Conservation (phyloP, 495 filamentous ascomycete genomes). For the Cenococcum geophilum region DNA sequence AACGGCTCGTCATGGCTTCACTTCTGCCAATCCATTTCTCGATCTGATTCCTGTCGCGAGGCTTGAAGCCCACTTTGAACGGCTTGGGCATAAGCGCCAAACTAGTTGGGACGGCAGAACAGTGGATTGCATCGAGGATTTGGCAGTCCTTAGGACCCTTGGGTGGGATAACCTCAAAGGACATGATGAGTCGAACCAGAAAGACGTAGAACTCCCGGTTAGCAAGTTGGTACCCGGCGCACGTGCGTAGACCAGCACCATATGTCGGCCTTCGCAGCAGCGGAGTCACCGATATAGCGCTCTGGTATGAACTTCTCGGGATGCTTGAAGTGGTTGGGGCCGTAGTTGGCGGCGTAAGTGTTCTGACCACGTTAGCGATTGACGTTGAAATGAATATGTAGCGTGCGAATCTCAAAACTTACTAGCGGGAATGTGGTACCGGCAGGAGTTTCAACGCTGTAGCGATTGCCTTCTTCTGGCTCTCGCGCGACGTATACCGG, state of each 20-base stretch:
- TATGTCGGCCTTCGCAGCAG: constrained; percentile 48
- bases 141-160: constrained; percentile 19
- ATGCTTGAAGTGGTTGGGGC: constrained; percentile 51
- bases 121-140: not conserved
- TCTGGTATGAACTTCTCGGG: constrained; percentile 51
- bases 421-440: constrained; percentile 50
- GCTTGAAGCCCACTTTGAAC: constrained; percentile 14
- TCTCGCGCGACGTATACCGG: constrained; percentile 60
- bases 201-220: constrained; percentile 58
- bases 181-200: constrained; percentile 52
- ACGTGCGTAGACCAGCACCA: constrained; percentile 59
- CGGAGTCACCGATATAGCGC: constrained; percentile 47
- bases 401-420: not conserved
- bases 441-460: constrained; percentile 55
- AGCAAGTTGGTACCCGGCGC: constrained; percentile 54
- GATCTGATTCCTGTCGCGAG: not conserved
- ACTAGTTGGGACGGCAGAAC: constrained; percentile 2
- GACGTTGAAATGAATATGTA: not conserved
- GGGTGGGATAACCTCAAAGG: constrained; percentile 46
- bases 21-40: constrained; percentile 8
- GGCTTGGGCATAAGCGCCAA: constrained; percentile 9
- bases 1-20: not conserved
- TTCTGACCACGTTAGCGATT: constrained; percentile 38
- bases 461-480: constrained; percentile 55
- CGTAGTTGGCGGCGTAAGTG: constrained; percentile 56